Base-by-base conservation (phyloP, 176 grass and related monocot genomes). In the Triticum dicoccoides region DNA sequence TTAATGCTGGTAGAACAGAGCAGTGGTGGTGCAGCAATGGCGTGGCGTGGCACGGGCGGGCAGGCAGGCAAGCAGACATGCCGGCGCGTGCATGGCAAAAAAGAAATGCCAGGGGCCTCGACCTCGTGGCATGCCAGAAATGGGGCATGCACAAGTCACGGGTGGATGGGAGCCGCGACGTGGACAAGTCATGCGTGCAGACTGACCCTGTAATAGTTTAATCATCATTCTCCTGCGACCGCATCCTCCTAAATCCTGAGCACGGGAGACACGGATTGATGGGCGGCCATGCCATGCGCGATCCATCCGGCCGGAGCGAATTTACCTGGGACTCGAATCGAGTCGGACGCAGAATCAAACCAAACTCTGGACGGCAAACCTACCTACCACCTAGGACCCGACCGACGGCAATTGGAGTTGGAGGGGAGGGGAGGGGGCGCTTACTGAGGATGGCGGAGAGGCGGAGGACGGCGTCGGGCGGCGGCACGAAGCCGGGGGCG, bases 371-470 rank as follows among this genome's bases (percentile, higher is more conserved):
- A 54, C 51, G 2, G 15, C 51, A 54, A 18, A 4, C 47, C 14
- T 52, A 51, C 15, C 15, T 6, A 54, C 29, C 29, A 30, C 29
- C 29, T 30, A 30, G 29, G 29, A 30, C 29, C 29, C 29, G 29
- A 30, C 29, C 29, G 29, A 30, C 29, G 29, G 29, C 29, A 30
- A 30, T 30, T 30, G 29, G 29, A 30, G 29, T 2, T 2, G 29
- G 21, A 42, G 41, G 41, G 23, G 5, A 13, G 42, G 12, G 12
- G 11, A 5, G 9, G 62, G n/a, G 23, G 35, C 10, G 70, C 80
- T 41, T 82, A 95, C 93, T 91, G 27, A 95, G 90, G 44, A 91
- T 24, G 15, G 5, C 68, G 0, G 64, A 69, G 78, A 98, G 93
- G 14, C 92, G 90, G 18, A 17, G 42, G 20, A 98, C 86, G 88